Conservation (phyloP, 2,329 filamentous ascomycete species). For the Ascochyta lentis region DNA sequence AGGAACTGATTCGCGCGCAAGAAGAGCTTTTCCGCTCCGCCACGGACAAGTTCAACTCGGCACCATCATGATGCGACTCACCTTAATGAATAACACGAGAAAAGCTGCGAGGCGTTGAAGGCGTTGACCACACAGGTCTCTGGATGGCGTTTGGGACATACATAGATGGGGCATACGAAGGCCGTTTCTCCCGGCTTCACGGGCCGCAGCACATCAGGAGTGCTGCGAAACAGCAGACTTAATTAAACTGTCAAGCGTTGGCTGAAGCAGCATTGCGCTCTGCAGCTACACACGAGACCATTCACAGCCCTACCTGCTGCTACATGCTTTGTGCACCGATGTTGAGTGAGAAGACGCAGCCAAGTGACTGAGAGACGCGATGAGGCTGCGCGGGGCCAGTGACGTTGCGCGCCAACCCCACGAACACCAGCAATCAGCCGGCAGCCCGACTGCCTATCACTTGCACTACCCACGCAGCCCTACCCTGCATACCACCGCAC, state of each 20-base stretch:
- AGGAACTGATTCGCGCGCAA: slow-evolving; percentile 87
- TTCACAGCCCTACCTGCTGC: too few relatives aligned
- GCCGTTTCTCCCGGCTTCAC: slow-evolving; percentile 16
- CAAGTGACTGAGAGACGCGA: background rate
- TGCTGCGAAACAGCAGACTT: slow-evolving; percentile 6
- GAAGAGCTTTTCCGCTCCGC: slow-evolving; percentile 89
- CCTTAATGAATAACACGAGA: slow-evolving; percentile 18
- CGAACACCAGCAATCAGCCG: slow-evolving; percentile 33
- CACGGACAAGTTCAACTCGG: slow-evolving; percentile 71
- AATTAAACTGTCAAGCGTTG: slow-evolving; percentile 1
- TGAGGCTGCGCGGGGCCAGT: slow-evolving; percentile 18
- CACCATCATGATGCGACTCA: slow-evolving; percentile 46
- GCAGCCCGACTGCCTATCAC: slow-evolving; percentile 29
- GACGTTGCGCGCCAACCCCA: slow-evolving; percentile 37
- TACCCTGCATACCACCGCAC: slow-evolving; percentile 16
- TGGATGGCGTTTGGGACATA: slow-evolving; percentile 33
- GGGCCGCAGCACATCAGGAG: slow-evolving; percentile 2
- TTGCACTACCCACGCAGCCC: slow-evolving; percentile 17
- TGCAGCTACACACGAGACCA: background rate
- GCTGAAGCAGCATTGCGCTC: background rate
- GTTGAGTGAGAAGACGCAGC: background rate
- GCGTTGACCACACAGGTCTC: slow-evolving; percentile 25
- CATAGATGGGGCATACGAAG: slow-evolving; percentile 16
- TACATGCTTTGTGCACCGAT: background rate
- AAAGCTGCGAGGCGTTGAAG: slow-evolving; percentile 33